Evolutionary conservation across 176 grass and related monocot genomes (phyloP), one percentile per base, ranked within the genome.

Genomic region (Hsuehochloa calcarea): DNA sequence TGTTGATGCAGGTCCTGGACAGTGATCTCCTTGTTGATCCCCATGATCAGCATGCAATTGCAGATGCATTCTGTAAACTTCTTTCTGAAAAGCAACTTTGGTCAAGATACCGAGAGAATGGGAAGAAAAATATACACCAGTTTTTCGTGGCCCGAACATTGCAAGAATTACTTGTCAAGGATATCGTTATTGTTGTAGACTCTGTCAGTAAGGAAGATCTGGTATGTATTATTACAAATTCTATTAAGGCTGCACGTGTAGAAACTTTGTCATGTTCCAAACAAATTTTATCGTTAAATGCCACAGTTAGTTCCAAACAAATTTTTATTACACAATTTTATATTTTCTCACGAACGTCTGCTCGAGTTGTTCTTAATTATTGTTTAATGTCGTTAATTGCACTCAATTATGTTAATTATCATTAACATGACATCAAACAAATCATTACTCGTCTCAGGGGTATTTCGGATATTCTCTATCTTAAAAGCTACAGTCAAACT

Each of bases 101-200:
- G 93, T 82, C 82, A 54, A 79, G 80, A 84, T 94, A 87, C 72
- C 75, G 87, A 65, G 83, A 92, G 46, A 94, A 94, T 84, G 93
- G 90, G n/a, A 55, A 87, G 85, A 87, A 84, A 79, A 94, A 94
- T 82, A 94, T 92, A 51, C 93, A 92, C 64, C 90, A 86, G 40
- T 94, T 94, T 79, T 94, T 87, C n/a, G 0, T 94, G 93, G 93
- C 90, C 90, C 77, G 93, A 92, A 79, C 93, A 94, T 80, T 94
- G 93, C 85, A 92, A 89, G 69, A 94, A 91, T 55, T 94, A 92
- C 55, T 82, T 94, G 75, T 87, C 93, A 71, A 88, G 90, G 79
- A 66, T 94, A 84, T 80, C 55, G 82, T 94, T 45, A 90, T 94
- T 85, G 90, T 90, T 72, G 78, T 92, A 45, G 93, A 94, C 61